Percentiles rank a stretch among this genome's conserved stretches.
These are phyloP conservation scores for Candida sanyiensis DNA, from an alignment of 805 yeast species.

Conservation along the genomic window DNA sequence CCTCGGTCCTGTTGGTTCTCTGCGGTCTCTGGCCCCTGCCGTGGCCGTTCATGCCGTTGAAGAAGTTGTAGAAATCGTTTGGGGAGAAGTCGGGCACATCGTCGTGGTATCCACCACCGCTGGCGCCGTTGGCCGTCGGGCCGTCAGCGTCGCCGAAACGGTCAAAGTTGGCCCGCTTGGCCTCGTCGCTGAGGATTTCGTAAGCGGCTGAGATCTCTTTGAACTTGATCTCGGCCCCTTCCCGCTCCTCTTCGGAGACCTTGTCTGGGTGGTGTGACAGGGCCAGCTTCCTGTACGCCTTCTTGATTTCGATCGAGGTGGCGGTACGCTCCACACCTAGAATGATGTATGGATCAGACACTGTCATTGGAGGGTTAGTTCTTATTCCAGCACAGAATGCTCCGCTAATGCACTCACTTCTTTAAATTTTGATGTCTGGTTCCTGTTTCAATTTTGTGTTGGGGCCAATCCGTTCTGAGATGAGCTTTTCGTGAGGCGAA, in stretches of 20 bases:
- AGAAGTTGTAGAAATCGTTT: constrained; percentile 77
- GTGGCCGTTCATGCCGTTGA: constrained; percentile 31
- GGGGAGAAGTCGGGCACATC: constrained; percentile 47
- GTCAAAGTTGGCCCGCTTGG: constrained; percentile 54
- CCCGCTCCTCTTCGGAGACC: constrained; percentile 59
- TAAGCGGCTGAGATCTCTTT: constrained; percentile 85
- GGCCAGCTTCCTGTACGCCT: constrained; percentile 82
- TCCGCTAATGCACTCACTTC: too few species aligned
- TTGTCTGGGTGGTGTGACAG: constrained; percentile 87
- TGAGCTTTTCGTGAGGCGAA: too few species aligned
- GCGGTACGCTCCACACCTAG: constrained; percentile 68
- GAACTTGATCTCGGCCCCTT: constrained; percentile 68
- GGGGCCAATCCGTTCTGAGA: too few species aligned
- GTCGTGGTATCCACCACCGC: constrained; percentile 36
- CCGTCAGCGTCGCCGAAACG: constrained; percentile 42
- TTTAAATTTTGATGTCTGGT: too few species aligned
- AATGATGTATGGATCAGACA: constrained; percentile 45
- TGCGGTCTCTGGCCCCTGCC: constrained; percentile 5
- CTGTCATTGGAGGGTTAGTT: too few species aligned
- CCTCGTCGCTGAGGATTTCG: constrained; percentile 71
- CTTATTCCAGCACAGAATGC: too few species aligned
- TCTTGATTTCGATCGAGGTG: constrained; percentile 63
- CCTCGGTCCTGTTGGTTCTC: constrained; percentile 43
- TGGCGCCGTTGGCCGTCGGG: constrained; percentile 23
- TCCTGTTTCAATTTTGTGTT: too few species aligned